Percentiles rank a stretch among this genome's conserved stretches.
Evolutionary conservation across 768 basidiomycete genomes (phyloP).

Genomic region (Russula brevipes): DNA sequence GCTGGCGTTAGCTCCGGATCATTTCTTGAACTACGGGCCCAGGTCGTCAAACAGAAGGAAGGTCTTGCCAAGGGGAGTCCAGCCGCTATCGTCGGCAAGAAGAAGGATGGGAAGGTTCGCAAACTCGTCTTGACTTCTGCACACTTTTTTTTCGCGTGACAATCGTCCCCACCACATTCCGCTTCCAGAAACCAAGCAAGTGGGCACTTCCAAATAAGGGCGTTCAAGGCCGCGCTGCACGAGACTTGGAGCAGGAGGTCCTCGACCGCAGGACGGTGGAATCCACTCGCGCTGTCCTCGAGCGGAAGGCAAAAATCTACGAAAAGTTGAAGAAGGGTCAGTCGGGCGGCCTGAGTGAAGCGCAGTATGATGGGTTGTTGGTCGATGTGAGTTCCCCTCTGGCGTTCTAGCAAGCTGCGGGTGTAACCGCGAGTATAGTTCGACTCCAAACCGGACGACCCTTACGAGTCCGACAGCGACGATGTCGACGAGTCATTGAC

Average conservation of each 20-base stretch:
- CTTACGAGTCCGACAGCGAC: constrained; percentile 64
- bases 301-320: constrained; percentile 76
- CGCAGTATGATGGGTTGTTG: constrained; percentile 63
- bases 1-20: constrained; percentile 68
- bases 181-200: constrained; percentile 61
- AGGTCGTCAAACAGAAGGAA: constrained; percentile 48
- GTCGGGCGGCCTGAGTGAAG: constrained; percentile 69
- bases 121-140: constrained; percentile 7
- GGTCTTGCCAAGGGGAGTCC: constrained; percentile 58
- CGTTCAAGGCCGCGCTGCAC: constrained; percentile 53
- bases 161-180: neutral
- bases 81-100: constrained; percentile 51
- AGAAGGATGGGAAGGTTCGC: constrained; percentile 64
- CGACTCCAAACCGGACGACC: constrained; percentile 50
- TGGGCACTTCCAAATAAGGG: constrained; percentile 79
- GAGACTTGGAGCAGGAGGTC: constrained; percentile 67
- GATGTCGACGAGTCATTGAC: constrained; percentile 75
- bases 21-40: constrained; percentile 75
- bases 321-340: constrained; percentile 74
- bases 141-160: neutral
- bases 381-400: constrained; percentile 58
- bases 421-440: constrained; percentile 43
- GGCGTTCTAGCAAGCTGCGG: neutral
- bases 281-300: constrained; percentile 61
- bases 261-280: constrained; percentile 68